Evolutionary conservation across 805 yeast genomes (phyloP), one percentile per base, ranked within the genome.

Genomic region (Pichia deserticola): DNA sequence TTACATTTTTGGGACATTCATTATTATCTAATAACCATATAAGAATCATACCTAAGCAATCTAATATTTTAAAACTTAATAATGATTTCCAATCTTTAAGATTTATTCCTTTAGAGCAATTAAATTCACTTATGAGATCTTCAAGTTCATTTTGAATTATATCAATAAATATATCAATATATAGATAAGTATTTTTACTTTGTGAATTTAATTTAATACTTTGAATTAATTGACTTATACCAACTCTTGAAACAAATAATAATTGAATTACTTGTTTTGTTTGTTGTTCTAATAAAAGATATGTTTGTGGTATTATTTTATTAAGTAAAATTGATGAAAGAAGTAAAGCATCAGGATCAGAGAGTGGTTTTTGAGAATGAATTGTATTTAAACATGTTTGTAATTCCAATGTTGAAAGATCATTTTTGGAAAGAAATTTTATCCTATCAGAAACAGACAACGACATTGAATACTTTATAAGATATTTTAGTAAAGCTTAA

Each of bases 171-270:
- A 49, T 34, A 27, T 45, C 42, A 11, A 45, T 57, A n/a, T 48
- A 48, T 12, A n/a, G 54, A 59, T 30, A 44, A 38, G 7, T 51
- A 35, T 11, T 48, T 41, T 7, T 28, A 20, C n/a, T 42, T 3
- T 50, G 7, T 38, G 35, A 8, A 39, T 12, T 7, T 37, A 37
- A 9, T n/a, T 30, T 15, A 51, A 38, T 13, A 44, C 12, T 2
- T 8, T 30, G 2, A 27, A 43, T 35, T 48, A 58, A 3, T 28
- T 47, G 50, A 4, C 10, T 32, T 3, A 64, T 5, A 0, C 63
- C 65, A 1, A 63, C 54, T 38, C 61, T 48, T n/a, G 54, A 52
- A 10, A 48, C 39, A n/a, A 64, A 42, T 10, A 59, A 37, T 8
- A 42, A 48, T 11, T 34, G 11, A 0, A 59, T 29, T 1, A 30